Percentiles rank a stretch among this genome's conserved stretches.
phyloP scores from a whole-genome alignment of 306 rosid species.

The Malus orientalis region DNA sequence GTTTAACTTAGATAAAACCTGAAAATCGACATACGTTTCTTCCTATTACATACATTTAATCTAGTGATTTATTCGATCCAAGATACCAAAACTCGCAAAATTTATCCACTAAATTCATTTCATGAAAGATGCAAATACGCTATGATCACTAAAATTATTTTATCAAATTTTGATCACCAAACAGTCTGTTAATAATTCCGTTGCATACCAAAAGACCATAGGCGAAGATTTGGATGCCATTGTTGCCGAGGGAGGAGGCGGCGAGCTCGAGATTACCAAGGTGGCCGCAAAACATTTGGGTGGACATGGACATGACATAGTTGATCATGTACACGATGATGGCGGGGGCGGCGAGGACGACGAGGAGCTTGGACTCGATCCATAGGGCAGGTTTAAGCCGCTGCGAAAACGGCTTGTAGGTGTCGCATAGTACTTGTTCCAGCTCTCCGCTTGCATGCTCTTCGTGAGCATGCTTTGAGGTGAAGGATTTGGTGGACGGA shows the following conservation, averaged over 20 bases:
- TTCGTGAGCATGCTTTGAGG: not conserved
- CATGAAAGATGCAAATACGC: not conserved
- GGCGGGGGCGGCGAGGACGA: constrained; percentile 52
- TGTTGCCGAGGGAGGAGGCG: constrained; percentile 64
- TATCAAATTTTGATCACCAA: not conserved
- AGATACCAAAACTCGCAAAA: too few species aligned
- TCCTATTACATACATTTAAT: too few species aligned
- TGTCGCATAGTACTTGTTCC: constrained; percentile 38
- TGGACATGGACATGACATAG: constrained; percentile 61
- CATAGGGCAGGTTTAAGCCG: constrained; percentile 42
- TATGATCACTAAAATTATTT: not conserved
- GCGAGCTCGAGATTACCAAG: constrained; percentile 72
- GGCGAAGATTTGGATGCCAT: constrained; percentile 61
- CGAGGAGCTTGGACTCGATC: constrained; percentile 46
- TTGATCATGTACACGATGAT: constrained; percentile 45
- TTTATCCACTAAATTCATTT: too few species aligned
- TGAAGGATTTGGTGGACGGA: not conserved
- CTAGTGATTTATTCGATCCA: too few species aligned
- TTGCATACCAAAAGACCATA: constrained; percentile 54
- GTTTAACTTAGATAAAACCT: too few species aligned
- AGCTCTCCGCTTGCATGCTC: constrained; percentile 15
- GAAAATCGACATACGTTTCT: too few species aligned
- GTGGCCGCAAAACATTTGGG: constrained; percentile 62
- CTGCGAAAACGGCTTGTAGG: constrained; percentile 6
- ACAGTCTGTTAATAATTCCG: too few species aligned